Evolutionary conservation across 2,329 filamentous ascomycete genomes (phyloP).

Genomic region (Epichloe bromicola): DNA sequence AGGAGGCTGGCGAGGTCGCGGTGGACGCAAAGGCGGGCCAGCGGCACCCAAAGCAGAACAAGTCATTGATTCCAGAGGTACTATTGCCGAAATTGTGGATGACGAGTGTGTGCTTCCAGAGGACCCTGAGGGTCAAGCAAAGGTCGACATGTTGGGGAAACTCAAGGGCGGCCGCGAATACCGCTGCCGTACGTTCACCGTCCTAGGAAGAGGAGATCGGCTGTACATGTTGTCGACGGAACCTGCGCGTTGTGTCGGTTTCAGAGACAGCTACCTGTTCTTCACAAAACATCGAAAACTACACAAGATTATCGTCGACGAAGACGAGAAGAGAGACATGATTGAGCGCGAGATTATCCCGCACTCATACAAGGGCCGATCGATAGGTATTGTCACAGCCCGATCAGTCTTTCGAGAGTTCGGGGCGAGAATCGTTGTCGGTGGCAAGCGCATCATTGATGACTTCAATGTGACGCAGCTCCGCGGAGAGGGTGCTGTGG

Average conservation of each 20-base stretch:
- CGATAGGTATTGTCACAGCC: constrained; percentile 92
- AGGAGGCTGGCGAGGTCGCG: constrained; percentile 57
- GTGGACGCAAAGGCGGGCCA: constrained; percentile 53
- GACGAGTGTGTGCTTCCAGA: constrained; percentile 86
- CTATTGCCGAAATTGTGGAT: constrained; percentile 75
- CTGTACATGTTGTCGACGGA: constrained; percentile 99
- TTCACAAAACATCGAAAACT: constrained; percentile 96
- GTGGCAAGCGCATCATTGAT: constrained; percentile 72
- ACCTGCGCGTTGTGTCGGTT: constrained; percentile 89
- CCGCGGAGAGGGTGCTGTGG: constrained; percentile 62
- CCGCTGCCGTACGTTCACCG: constrained; percentile 87
- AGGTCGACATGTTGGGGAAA: constrained; percentile 82
- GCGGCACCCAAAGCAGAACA: constrained; percentile 69
- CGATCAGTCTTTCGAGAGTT: constrained; percentile 96
- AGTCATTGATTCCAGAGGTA: constrained; percentile 86
- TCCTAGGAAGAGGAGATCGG: constrained; percentile 67
- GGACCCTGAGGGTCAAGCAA: constrained; percentile 78
- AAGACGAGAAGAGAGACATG: constrained; percentile 93
- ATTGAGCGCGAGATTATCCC: constrained; percentile 93
- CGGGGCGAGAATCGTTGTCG: constrained; percentile 85
- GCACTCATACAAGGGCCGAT: constrained; percentile 95
- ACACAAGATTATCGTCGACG: constrained; percentile 95
- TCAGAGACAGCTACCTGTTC: constrained; percentile 95
- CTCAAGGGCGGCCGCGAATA: constrained; percentile 80
- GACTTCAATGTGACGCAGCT: constrained; percentile 77